Conservation (phyloP, 2,329 filamentous ascomycete genomes). For the Trichothecium roseum region DNA sequence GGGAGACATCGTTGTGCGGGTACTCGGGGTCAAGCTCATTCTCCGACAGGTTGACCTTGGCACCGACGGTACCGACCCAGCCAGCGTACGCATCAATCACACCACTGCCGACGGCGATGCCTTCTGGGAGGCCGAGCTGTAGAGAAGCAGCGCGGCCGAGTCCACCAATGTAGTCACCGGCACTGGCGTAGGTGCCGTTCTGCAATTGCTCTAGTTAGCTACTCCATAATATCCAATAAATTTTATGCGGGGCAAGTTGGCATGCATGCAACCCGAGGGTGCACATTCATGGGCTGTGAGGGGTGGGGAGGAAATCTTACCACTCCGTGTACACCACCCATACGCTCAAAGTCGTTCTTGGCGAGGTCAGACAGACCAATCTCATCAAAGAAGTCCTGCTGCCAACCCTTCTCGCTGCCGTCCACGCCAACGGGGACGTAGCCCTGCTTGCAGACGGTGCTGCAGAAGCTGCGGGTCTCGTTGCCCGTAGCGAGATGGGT, state of each 20-base stretch:
- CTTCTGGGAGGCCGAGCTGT: slow-evolving; percentile 74
- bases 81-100: slow-evolving; percentile 98
- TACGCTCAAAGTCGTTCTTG: slow-evolving; percentile 80
- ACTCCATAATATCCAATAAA: too few species aligned
- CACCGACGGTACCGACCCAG: slow-evolving; percentile 98
- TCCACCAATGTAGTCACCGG: slow-evolving; percentile 80
- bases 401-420: slow-evolving; percentile 95
- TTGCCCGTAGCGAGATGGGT: slow-evolving; percentile 90
- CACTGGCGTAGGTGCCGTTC: slow-evolving; percentile 87
- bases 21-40: slow-evolving; percentile 57
- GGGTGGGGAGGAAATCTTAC: slow-evolving; percentile 50
- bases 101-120: slow-evolving; percentile 87
- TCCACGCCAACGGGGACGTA: slow-evolving; percentile 96
- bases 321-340: slow-evolving; percentile 91
- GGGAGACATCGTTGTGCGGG: slow-evolving; percentile 75
- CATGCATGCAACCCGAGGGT: too few species aligned
- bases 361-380: slow-evolving; percentile 81
- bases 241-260: background rate
- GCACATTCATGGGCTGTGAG: too few species aligned
- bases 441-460: slow-evolving; percentile 93
- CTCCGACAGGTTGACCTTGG: slow-evolving; percentile 67
- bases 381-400: slow-evolving; percentile 79
- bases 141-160: slow-evolving; percentile 73
- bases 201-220: slow-evolving; percentile 26
- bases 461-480: slow-evolving; percentile 89